Conservation (phyloP, 2,329 filamentous ascomycete genomes). For the Penicillium occitanis region DNA sequence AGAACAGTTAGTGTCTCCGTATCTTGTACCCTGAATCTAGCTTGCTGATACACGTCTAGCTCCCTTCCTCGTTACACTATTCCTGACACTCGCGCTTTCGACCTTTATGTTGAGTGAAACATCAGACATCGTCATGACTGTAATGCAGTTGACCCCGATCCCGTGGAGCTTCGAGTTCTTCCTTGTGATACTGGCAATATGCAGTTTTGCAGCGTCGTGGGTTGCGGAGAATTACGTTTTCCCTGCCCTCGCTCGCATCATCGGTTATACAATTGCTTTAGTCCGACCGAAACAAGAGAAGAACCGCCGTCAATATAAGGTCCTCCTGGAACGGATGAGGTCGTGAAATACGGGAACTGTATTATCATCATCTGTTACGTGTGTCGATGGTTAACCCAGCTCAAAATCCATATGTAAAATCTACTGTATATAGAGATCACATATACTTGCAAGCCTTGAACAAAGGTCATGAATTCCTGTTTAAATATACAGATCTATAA, state of each 20-base stretch:
- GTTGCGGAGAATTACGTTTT: conserved; percentile 70
- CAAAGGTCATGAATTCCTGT: conserved; percentile 2
- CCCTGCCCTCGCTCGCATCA: conserved; percentile 62
- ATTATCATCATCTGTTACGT: neutral
- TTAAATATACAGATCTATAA: conserved; percentile 4
- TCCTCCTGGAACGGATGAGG: conserved; percentile 68
- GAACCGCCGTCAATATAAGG: conserved; percentile 83
- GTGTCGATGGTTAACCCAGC: neutral
- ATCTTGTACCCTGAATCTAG: conserved; percentile 12
- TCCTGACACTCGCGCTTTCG: conserved; percentile 65
- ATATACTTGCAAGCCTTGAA: neutral
- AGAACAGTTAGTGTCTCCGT: conserved; percentile 65
- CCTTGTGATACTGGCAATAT: conserved; percentile 67
- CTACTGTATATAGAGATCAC: neutral
- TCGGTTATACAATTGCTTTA: conserved; percentile 63
- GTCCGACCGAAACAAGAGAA: conserved; percentile 63
- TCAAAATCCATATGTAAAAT: neutral
- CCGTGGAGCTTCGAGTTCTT: conserved; percentile 70
- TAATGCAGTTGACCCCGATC: conserved; percentile 87
- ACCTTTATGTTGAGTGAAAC: conserved; percentile 80
- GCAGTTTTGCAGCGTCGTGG: conserved; percentile 70
- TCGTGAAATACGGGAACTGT: conserved; percentile 28
- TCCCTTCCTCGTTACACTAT: conserved; percentile 79
- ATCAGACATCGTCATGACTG: conserved; percentile 62
- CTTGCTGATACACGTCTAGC: conserved; percentile 51